Evolutionary conservation across 495 filamentous ascomycete genomes (phyloP).

Genomic region (Hypoxylon lienhwacheense): DNA sequence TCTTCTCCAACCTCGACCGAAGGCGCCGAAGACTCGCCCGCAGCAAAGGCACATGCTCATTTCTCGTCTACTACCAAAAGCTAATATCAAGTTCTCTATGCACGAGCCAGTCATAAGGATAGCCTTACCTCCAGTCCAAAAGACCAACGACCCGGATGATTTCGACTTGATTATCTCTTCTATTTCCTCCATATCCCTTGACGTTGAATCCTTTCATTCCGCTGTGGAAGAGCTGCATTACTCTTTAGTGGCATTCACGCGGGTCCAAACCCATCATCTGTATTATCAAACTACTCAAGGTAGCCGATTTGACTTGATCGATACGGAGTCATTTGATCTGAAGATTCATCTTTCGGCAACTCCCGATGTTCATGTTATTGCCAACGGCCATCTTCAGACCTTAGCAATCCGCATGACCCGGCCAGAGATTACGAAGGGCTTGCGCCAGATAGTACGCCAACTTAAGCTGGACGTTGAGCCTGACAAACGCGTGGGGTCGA

Average conservation of each 20-base stretch:
- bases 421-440: constrained; percentile 85
- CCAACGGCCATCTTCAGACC: constrained; percentile 77
- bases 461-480: constrained; percentile 64
- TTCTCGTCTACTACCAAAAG: constrained; percentile 90
- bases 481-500: constrained; percentile 57
- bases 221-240: constrained; percentile 83
- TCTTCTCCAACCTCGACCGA: constrained; percentile 63
- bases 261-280: constrained; percentile 83
- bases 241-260: constrained; percentile 75
- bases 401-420: constrained; percentile 88
- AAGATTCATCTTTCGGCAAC: constrained; percentile 81
- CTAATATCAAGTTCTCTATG: constrained; percentile 90
- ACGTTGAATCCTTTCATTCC: constrained; percentile 93
- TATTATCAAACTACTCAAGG: constrained; percentile 91
- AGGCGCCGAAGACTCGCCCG: constrained; percentile 49
- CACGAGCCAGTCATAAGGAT: constrained; percentile 94
- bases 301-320: constrained; percentile 78
- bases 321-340: constrained; percentile 82
- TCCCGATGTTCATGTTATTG: constrained; percentile 81
- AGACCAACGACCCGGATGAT: constrained; percentile 69
- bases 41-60: constrained; percentile 66
- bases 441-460: constrained; percentile 87
- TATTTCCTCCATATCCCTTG: constrained; percentile 87
- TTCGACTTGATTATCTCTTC: constrained; percentile 94
- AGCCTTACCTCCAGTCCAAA: constrained; percentile 67